Conservation (phyloP, 257 asterid species). For the Capsicum pubescens region DNA sequence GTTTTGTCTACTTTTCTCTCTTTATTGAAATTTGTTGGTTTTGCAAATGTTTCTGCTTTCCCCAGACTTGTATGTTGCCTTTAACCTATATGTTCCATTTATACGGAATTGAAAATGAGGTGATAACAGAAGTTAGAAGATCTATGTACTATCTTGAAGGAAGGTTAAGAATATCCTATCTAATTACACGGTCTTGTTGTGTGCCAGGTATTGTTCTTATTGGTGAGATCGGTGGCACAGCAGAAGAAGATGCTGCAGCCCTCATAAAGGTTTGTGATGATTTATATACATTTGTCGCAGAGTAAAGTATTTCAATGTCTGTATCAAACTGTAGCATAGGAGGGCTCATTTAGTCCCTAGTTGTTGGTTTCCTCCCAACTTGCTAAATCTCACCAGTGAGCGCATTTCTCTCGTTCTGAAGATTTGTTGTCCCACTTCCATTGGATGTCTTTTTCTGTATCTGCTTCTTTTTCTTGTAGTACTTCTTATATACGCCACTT, state of each 20-base stretch:
- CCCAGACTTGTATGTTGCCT: neutral
- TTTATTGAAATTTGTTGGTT: neutral
- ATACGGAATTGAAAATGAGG: neutral
- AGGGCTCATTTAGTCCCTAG: neutral
- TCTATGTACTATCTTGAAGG: neutral
- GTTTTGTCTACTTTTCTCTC: neutral
- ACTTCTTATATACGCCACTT: neutral
- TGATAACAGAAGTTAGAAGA: neutral
- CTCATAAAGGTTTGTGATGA: slow-evolving; percentile 70
- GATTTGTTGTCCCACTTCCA: neutral
- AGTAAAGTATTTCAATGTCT: neutral
- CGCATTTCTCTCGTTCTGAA: neutral
- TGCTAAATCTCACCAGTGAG: neutral
- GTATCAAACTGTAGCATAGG: neutral
- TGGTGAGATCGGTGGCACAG: slow-evolving; percentile 99
- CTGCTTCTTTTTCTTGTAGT: neutral
- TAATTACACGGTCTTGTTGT: slow-evolving; percentile 28
- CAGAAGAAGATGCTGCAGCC: slow-evolving; percentile 98
- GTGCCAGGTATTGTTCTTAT: slow-evolving; percentile 83
- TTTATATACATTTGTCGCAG: neutral
- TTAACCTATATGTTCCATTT: neutral
- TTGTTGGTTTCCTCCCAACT: neutral
- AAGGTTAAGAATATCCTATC: slow-evolving; percentile 8
- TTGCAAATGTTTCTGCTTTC: neutral
- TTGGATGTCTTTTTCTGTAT: neutral